A percentile compares a stretch with the other conserved stretches of the same genome.
These are phyloP conservation scores for Pyracantha coccinea DNA, from an alignment of 331 rosid species.

Conservation along the genomic window DNA sequence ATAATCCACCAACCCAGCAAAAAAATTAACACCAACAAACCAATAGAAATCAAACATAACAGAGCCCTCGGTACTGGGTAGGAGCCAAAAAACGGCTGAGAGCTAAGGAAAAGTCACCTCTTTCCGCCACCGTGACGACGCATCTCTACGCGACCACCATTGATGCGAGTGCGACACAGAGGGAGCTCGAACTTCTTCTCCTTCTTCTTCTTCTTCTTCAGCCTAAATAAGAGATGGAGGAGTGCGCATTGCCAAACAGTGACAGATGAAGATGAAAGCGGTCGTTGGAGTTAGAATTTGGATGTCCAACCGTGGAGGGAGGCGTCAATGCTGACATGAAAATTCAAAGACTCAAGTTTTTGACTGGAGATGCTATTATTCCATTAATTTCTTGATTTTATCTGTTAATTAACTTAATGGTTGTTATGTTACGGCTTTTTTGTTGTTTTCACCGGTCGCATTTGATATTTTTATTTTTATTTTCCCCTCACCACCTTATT, in stretches of 20 bases:
- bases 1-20: neutral
- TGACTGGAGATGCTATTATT: neutral
- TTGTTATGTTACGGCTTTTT: neutral
- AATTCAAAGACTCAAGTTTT: neutral
- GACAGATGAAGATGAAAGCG: neutral
- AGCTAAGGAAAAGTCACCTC: neutral
- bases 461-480: neutral
- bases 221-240: neutral
- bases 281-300: neutral
- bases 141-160: neutral
- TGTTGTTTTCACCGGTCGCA: neutral
- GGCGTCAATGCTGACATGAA: neutral
- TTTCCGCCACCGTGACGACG: neutral
- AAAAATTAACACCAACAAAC: neutral
- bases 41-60: neutral
- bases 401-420: no score
- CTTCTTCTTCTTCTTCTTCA: neutral
- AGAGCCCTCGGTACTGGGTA: neutral
- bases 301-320: neutral
- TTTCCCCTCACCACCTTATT: neutral
- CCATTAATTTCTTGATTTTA: no score
- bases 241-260: neutral
- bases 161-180: neutral
- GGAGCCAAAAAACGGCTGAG: neutral
- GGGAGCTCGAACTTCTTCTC: neutral